Evolutionary conservation across 2,329 filamentous ascomycete genomes (phyloP).

Genomic region (Fusarium albidum): DNA sequence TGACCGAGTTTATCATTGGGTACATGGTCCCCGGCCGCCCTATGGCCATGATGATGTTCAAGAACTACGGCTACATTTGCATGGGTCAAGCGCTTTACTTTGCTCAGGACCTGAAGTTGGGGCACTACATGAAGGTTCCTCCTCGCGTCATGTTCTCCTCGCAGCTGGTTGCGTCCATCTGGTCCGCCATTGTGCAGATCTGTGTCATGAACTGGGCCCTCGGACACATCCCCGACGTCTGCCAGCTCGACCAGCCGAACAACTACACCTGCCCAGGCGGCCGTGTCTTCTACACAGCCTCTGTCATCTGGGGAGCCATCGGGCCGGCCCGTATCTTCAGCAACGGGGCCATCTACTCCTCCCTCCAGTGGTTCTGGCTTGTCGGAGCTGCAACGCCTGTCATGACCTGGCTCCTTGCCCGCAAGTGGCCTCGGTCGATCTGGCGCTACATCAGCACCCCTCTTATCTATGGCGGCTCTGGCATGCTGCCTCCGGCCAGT

Average conservation of each 20-base stretch:
- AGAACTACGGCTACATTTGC: conserved; percentile 75
- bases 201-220: conserved; percentile 73
- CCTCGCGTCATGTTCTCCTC: conserved; percentile 69
- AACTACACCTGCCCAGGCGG: conserved; percentile 65
- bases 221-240: conserved; percentile 69
- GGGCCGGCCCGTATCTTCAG: conserved; percentile 76
- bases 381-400: conserved; percentile 70
- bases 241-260: conserved; percentile 60
- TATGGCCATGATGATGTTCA: conserved; percentile 81
- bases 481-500: conserved; percentile 72
- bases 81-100: conserved; percentile 73
- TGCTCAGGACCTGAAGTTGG: conserved; percentile 71
- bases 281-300: conserved; percentile 71
- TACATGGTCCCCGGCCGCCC: conserved; percentile 77
- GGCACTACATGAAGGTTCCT: conserved; percentile 73
- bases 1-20: conserved; percentile 77
- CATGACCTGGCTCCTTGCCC: conserved; percentile 68
- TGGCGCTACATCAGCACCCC: conserved; percentile 74
- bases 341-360: conserved; percentile 66
- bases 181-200: conserved; percentile 69
- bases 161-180: conserved; percentile 66
- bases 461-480: conserved; percentile 72
- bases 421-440: conserved; percentile 66
- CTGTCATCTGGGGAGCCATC: conserved; percentile 77
- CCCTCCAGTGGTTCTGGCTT: conserved; percentile 76